These are phyloP conservation scores for Plectosphaerella cucumerina DNA, from an alignment of 2,329 filamentous ascomycete species.

Conservation along the genomic window DNA sequence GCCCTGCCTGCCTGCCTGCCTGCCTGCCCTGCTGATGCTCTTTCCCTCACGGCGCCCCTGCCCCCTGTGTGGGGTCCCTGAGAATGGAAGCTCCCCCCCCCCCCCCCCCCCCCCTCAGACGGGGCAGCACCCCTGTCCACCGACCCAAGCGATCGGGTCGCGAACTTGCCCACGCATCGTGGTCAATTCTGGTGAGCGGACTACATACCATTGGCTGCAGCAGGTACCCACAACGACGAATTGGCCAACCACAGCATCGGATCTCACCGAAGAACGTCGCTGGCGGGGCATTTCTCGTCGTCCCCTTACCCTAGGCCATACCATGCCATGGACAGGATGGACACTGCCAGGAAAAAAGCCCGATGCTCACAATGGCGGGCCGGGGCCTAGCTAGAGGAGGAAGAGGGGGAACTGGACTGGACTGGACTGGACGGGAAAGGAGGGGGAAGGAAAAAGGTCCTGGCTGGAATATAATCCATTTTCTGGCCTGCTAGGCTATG, in stretches of 20 bases:
- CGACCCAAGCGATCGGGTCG: neutral
- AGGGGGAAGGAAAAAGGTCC: neutral
- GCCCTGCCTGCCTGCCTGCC: too few species aligned
- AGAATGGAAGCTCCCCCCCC: too few species aligned
- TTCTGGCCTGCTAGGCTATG: neutral
- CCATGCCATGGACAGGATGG: neutral
- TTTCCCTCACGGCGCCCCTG: too few species aligned
- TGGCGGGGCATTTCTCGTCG: neutral
- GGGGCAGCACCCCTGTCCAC: neutral
- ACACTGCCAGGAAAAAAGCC: neutral
- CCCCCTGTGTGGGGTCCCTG: too few species aligned
- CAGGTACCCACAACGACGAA: neutral
- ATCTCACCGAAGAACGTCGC: neutral
- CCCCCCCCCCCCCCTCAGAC: too few species aligned
- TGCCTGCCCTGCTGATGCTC: too few species aligned
- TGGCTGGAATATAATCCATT: neutral
- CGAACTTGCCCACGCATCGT: neutral
- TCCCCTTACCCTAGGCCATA: too few species aligned
- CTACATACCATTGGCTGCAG: neutral
- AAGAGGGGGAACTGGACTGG: too few species aligned
- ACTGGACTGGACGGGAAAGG: too few species aligned
- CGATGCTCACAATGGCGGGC: neutral
- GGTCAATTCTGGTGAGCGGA: neutral
- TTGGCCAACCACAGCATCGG: neutral
- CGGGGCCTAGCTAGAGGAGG: too few species aligned